Base-by-base conservation (phyloP, 495 filamentous ascomycete species). In the Parmelia sp. region DNA sequence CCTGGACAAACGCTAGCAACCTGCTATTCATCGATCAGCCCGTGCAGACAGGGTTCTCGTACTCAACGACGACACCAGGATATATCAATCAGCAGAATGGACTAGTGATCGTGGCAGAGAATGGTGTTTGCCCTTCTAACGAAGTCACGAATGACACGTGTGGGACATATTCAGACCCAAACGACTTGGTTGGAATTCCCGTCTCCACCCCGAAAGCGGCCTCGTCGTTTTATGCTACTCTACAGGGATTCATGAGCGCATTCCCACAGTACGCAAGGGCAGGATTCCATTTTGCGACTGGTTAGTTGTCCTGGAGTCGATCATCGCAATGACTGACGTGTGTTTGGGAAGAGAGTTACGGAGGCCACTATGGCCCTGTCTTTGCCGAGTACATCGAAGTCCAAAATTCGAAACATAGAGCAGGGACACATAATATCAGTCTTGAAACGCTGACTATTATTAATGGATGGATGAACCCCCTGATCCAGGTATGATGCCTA, bases 351-450 rank as follows among this genome's bases (percentile, higher is more conserved):
- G 49, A 53, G 27, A 31, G 27, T 5, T 89, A 89, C 65, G 87
- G 87, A 17, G 86, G 86, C 2, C 85, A 85, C 37, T 89, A 88
- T 56, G 87, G 85, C 0, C 87, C 86, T 0, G 75, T 83, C 2
- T 88, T 86, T 66, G 80, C 83, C 42, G 77, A 82, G 21, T 90
- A 84, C 69, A 83, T 90, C 69, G 82, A 88, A 64, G 71, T 82
- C 62, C 86, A 90, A 70, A 91, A 91, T 62, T 75, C 75, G 64
- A 76, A 66, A 74, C 61, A 66, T n/a, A 58, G 66, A 17, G 60
- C 69, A 0, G 70, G 67, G 0, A 39, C 37, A 21, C 61, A 25
- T 74, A 51, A 29, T 5, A 51, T 51, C 47, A 51, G 47, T 29
- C 47, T 51, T 29, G 25, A 83, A 67, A 79, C 80, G 12, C 78